Percentiles rank a stretch among this genome's conserved stretches.
Conservation (phyloP, 768 basidiomycete species). For the Lactifluus rugatus region DNA sequence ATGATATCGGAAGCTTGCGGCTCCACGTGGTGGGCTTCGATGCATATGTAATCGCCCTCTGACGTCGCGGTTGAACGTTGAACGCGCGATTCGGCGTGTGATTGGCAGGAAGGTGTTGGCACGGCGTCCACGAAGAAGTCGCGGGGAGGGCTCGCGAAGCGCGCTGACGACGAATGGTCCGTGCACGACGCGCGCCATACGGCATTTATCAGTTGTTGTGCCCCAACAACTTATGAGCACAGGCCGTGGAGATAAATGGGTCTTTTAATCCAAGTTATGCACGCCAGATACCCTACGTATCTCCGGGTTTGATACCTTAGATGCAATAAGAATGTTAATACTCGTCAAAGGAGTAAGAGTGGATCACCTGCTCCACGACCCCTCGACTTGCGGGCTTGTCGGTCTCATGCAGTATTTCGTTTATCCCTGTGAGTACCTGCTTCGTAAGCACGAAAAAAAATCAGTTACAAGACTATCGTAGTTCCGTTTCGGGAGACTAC, state of each 20-base stretch:
- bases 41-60: not conserved
- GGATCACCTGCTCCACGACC: not conserved
- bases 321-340: not conserved
- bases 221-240: not conserved
- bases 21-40: not conserved
- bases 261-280: not conserved
- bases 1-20: not conserved
- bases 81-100: not conserved
- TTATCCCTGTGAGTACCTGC: not conserved
- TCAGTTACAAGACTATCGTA: not conserved
- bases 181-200: not conserved
- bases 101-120: not conserved
- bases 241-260: constrained; percentile 8
- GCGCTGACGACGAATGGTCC: constrained; percentile 1
- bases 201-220: not conserved
- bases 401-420: not conserved
- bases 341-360: constrained; percentile 1
- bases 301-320: constrained; percentile 4
- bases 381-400: not conserved
- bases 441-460: not conserved
- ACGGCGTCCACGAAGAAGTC: not conserved
- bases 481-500: not conserved
- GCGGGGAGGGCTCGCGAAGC: not conserved
- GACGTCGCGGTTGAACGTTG: not conserved
- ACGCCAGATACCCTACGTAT: constrained; percentile 5